Evolutionary conservation across 2,329 filamentous ascomycete species (phyloP), one percentile per base, ranked within the genome.

Genomic region (Aureobasidium sp.): DNA sequence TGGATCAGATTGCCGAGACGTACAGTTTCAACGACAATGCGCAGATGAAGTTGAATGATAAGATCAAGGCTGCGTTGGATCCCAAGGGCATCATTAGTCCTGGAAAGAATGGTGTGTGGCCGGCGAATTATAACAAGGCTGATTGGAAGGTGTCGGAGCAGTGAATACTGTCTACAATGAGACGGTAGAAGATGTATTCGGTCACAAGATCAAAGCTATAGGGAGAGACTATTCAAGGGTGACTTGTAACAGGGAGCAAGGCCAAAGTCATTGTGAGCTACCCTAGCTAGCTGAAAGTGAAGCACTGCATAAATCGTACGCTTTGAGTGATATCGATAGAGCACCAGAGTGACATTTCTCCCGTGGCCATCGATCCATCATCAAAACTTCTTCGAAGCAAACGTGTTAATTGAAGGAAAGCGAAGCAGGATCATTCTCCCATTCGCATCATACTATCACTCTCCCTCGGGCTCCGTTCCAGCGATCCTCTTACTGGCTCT

Each of bases 71-170:
- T 68, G 73, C 74, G 1, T 62, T 81, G 14, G 78, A 80, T 70
- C 78, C 78, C 1, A 79, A 78, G 63, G 77, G 77, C 0, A 79
- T 81, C 58, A 64, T 80, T 52, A 75, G 77, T 7, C 78, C 77
- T 2, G 79, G 79, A 0, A 76, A 77, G 64, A 77, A 76, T 63
- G 78, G 78, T 0, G 75, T 80, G n/a, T 79, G 77, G 77, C 72
- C 73, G 0, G 67, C 65, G 58, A 41, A 31, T 2, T 48, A 48
- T 5, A 48, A 48, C 15, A 48, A 48, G 27, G 27, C 25, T n/a
- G 41, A 58, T 58, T 39, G 39, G 45, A 59, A 59, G 31, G 56
- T 59, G 22, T 27, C 45, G 1, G 45, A 48, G 27, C 45, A 48
- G 11, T 48, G 20, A 41, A 9, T 3, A n/a, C 17, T 20, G 17